Base-by-base conservation (phyloP, 2,329 filamentous ascomycete genomes). In the Paecilomyces variotii region DNA sequence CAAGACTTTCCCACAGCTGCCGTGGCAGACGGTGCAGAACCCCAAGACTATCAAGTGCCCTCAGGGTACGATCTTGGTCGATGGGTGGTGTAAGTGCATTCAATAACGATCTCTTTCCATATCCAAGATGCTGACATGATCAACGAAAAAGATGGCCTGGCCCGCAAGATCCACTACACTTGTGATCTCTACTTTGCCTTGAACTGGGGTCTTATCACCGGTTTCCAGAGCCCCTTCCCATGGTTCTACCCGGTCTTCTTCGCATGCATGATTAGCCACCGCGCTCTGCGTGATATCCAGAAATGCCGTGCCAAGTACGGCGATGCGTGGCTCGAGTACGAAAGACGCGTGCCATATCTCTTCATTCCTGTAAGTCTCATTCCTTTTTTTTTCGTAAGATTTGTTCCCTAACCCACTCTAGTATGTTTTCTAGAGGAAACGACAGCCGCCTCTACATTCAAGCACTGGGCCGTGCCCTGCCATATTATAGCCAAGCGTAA, bases 231-330 rank as follows among this genome's bases (percentile, higher is more conserved):
- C 69, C 89, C 90, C 0, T 92, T 93, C 76, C 90, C 90, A 0
- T 95, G 90, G 89, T 94, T 95, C 75, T 93, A 95, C 71, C 88
- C 89, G 0, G 74, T 89, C 35, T 95, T 95, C 79, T 95, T 95
- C 72, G 79, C 80, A 19, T 76, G 76, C 65, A 93, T 93, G 89
- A 93, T 94, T 68, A 79, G 85, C 9, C 90, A 95, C 73, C 87
- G 90, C 60, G 87, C 89, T 3, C 78, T 79, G 63, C 82, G 90
- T 60, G 90, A 95, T 70, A 89, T 92, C 60, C 80, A 88, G 71
- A 81, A 86, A 63, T 95, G 90, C 75, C 82, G 84, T 57, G 79
- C 80, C 66, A 91, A 90, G 80, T 95, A 95, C 74, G 90, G 90
- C 25, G 87, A 90, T 63, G 86, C 88, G 11, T 95, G 90, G 90